Evolutionary conservation across 176 grass and related monocot species (phyloP).

Genomic region (Saccharum spontaneum): DNA sequence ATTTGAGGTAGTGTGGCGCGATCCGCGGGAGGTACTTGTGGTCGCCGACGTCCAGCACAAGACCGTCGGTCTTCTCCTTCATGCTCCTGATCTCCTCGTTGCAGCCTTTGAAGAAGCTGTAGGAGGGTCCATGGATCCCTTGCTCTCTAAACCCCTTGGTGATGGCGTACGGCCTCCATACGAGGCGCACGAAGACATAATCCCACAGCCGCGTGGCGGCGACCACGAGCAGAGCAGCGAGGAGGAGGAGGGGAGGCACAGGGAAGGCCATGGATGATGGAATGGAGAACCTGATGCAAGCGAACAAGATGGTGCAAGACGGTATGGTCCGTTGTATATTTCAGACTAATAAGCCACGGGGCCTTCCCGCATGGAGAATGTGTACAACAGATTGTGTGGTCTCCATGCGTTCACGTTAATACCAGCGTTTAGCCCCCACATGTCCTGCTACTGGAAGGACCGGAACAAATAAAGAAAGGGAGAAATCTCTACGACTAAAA

Average conservation of each 20-base stretch:
- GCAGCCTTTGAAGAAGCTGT: conserved; percentile 43
- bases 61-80: neutral
- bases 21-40: conserved; percentile 40
- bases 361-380: too few species aligned
- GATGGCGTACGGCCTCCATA: conserved; percentile 49
- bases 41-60: conserved; percentile 31
- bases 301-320: too few species aligned
- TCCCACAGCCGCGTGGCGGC: conserved; percentile 28
- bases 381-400: too few species aligned
- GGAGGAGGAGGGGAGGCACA: too few species aligned
- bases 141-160: conserved; percentile 31
- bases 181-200: conserved; percentile 8
- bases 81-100: conserved; percentile 34
- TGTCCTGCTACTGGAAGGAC: too few species aligned
- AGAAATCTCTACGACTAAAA: too few species aligned
- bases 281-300: too few species aligned
- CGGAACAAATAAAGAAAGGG: too few species aligned
- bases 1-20: conserved; percentile 32
- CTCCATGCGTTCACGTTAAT: too few species aligned
- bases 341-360: too few species aligned
- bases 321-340: too few species aligned
- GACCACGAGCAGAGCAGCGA: neutral
- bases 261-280: conserved; percentile 7
- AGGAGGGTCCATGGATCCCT: conserved; percentile 47
- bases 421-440: too few species aligned